phyloP scores from a whole-genome alignment of 306 rosid genomes.

The Luffa aegyptiaca region DNA sequence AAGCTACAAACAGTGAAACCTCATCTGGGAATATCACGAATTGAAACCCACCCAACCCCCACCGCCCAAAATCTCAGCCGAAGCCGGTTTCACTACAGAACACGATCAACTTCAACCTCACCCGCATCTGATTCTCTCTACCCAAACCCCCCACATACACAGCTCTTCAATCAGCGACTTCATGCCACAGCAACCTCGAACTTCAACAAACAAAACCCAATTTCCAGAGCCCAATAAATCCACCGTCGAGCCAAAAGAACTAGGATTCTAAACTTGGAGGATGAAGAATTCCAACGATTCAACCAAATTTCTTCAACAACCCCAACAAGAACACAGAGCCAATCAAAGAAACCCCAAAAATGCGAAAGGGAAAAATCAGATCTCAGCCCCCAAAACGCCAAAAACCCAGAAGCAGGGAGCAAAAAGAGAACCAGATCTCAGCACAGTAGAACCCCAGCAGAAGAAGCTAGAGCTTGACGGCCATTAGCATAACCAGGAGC shows the following conservation, averaged over 20 bases:
- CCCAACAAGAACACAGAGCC: not conserved
- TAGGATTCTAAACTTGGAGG: constrained; percentile 19
- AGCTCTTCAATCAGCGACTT: not conserved
- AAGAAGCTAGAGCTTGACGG: constrained; percentile 15
- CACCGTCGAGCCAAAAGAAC: not conserved
- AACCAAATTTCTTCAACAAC: not conserved
- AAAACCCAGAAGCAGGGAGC: constrained; percentile 20
- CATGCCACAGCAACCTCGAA: constrained; percentile 8
- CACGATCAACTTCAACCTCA: constrained; percentile 10
- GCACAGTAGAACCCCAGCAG: constrained; percentile 16
- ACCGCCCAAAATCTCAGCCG: constrained; percentile 8
- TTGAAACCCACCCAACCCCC: not conserved
- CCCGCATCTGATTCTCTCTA: constrained; percentile 10
- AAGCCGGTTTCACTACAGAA: constrained; percentile 11
- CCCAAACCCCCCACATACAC: not conserved
- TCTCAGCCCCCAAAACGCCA: constrained; percentile 34
- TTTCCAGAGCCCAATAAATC: not conserved
- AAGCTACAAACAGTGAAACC: constrained; percentile 25
- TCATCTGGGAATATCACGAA: constrained; percentile 31
- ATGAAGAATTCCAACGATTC: not conserved
- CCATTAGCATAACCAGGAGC: constrained; percentile 12
- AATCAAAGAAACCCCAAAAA: constrained; percentile 8
- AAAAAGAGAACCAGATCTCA: constrained; percentile 47
- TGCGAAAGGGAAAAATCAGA: constrained; percentile 27
- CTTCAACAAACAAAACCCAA: not conserved